phyloP scores from a whole-genome alignment of 257 asterid genomes.

The Ehretia macrophylla region DNA sequence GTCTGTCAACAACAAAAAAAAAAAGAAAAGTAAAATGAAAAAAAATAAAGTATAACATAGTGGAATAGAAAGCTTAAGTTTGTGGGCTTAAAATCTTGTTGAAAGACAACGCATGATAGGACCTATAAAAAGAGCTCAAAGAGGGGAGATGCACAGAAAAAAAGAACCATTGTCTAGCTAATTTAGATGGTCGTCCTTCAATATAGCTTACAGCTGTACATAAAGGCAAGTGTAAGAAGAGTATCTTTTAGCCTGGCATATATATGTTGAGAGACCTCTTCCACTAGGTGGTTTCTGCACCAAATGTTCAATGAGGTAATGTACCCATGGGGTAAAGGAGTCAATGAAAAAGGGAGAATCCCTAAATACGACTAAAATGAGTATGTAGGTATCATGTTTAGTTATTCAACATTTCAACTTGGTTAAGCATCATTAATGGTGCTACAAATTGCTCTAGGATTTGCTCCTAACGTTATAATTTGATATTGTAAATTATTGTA shows the following conservation, averaged over 20 bases:
- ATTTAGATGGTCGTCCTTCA: slow-evolving; percentile 23
- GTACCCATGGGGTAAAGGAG: neutral
- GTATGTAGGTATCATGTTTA: neutral
- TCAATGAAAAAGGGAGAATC: neutral
- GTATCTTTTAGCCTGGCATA: slow-evolving; percentile 14
- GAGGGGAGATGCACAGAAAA: neutral
- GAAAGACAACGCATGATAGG: slow-evolving; percentile 5
- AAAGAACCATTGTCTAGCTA: slow-evolving; percentile 3
- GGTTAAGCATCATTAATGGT: neutral
- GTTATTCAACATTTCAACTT: neutral
- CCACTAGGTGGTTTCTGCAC: neutral
- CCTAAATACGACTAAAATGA: neutral
- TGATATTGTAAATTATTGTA: too few relatives aligned
- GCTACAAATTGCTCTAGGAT: too few relatives aligned
- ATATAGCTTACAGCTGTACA: slow-evolving; percentile 27
- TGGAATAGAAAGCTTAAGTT: slow-evolving; percentile 18
- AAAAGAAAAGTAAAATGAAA: neutral
- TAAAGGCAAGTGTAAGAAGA: slow-evolving; percentile 8
- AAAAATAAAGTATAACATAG: neutral
- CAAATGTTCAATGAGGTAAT: neutral
- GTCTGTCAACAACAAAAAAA: neutral
- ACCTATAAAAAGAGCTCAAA: slow-evolving; percentile 2
- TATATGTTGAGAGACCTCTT: slow-evolving; percentile 1
- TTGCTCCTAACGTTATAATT: too few relatives aligned
- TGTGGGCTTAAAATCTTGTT: slow-evolving; percentile 15